Evolutionary conservation across 352 stramenopile genomes (phyloP).

Genomic region (Globisporangium radiosum): DNA sequence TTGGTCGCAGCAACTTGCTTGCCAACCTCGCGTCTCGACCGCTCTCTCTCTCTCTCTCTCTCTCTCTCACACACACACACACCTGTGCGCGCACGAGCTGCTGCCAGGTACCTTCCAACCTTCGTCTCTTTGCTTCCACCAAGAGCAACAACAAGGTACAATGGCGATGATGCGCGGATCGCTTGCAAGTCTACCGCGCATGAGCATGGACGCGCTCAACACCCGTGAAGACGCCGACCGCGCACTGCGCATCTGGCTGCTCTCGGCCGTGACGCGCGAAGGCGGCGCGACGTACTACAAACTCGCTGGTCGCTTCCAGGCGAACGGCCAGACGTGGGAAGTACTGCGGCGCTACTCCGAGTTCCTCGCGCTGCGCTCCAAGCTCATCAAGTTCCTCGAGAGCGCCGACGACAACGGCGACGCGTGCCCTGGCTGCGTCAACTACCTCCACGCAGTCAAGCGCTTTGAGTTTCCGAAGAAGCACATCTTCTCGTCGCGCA

Average conservation of each 20-base stretch:
- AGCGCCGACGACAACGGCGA: slow-evolving; percentile 51
- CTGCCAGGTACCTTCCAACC: neutral
- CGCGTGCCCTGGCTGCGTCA: slow-evolving; percentile 73
- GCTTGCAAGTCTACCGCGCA: slow-evolving; percentile 21
- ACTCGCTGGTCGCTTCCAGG: slow-evolving; percentile 56
- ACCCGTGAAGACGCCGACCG: slow-evolving; percentile 30
- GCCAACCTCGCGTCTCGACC: too few relatives aligned
- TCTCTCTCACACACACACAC: neutral
- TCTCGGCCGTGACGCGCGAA: slow-evolving; percentile 37
- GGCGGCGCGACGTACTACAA: slow-evolving; percentile 63
- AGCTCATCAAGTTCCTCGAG: slow-evolving; percentile 76
- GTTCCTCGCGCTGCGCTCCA: slow-evolving; percentile 67
- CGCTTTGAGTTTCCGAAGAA: slow-evolving; percentile 85
- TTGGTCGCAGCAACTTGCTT: too few relatives aligned
- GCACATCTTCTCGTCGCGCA: slow-evolving; percentile 73
- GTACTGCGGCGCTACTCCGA: slow-evolving; percentile 83
- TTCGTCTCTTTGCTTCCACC: neutral
- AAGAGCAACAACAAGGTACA: slow-evolving; percentile 1
- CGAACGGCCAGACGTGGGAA: slow-evolving; percentile 68
- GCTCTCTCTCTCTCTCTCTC: too few relatives aligned
- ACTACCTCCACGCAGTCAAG: slow-evolving; percentile 73
- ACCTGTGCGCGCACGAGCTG: neutral
- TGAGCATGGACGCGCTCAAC: slow-evolving; percentile 59
- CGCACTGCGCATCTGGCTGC: slow-evolving; percentile 60
- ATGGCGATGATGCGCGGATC: slow-evolving; percentile 28